Evolutionary conservation across 2,329 filamentous ascomycete genomes (phyloP), one percentile per base, ranked within the genome.

Genomic region (Myriosclerotinia scirpicola): DNA sequence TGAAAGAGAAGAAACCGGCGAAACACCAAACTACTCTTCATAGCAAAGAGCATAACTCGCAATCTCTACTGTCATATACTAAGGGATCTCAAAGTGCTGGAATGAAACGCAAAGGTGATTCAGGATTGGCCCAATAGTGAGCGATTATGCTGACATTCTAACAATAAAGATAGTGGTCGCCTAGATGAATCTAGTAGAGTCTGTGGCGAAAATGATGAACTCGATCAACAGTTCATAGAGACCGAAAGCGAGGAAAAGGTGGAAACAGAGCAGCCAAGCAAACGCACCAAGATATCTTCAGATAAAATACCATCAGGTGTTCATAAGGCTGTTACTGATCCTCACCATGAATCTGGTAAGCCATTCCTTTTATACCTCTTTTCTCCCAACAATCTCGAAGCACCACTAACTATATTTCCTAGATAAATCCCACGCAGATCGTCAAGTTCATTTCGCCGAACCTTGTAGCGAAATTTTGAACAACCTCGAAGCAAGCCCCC

Each of bases 81-180:
- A 17, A 30, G n/a, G 15, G 30, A 38, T 38, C 20, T 40, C 54
- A 42, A 34, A 11, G 36, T 40, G 40, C 54, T 56, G 36, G 54
- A 56, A 56, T 42, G 40, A 11, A 56, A 56, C 36, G 36, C 9
- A 40, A 56, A 56, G 54, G 36, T 56, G n/a, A 56, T 42, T 42
- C 36, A 26, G 54, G 42, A 42, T 56, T 42, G 20, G 14, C 40
- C 9, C 3, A 22, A 22, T 42, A 42, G 34, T 56, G 54, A 56
- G 40, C 36, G 22, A 56, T 56, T 15, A 8, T 42, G 26, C 36
- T 56, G 15, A 56, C 40, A 40, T 38, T 9, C 54, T 54, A 30
- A 54, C 20, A 38, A 48, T 12, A 48, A 56, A 42, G 54, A 22
- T 56, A 22, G 20, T 56, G 34, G 42, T 56, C 20, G 3, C 8